Percentiles rank a stretch among this genome's conserved stretches.
Conservation (phyloP, 805 yeast species). For the Tetrapisispora pingtungensis region DNA sequence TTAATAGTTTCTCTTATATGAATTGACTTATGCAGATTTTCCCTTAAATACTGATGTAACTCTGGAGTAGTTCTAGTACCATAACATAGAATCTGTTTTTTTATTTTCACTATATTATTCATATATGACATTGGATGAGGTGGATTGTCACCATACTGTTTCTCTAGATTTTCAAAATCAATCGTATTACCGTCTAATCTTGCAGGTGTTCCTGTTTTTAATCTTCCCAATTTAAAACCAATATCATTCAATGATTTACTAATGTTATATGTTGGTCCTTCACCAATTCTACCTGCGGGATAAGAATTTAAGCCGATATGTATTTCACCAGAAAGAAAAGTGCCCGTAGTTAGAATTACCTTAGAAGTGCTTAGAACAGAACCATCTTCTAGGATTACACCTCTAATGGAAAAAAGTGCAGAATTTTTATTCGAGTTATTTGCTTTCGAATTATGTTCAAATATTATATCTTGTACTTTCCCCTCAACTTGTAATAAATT, state of each 20-base stretch:
- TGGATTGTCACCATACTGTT: conserved; percentile 71
- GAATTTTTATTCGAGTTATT: background rate
- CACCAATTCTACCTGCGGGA: conserved; percentile 94
- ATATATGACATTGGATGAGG: conserved; percentile 86
- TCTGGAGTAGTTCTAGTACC: conserved; percentile 69
- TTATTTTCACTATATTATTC: conserved; percentile 57
- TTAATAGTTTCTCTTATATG: conserved; percentile 90
- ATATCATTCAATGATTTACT: conserved; percentile 65
- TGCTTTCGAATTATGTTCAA: conserved; percentile 31
- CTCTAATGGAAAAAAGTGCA: conserved; percentile 35
- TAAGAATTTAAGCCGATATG: conserved; percentile 73
- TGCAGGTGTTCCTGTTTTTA: conserved; percentile 97
- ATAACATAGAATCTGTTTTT: conserved; percentile 57
- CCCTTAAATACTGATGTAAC: conserved; percentile 58
- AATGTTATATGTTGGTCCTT: conserved; percentile 81
- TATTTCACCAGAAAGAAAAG: conserved; percentile 88
- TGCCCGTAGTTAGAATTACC: conserved; percentile 90
- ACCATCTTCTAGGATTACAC: conserved; percentile 68
- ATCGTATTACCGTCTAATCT: conserved; percentile 66
- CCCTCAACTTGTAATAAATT: conserved; percentile 48
- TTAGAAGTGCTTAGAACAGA: conserved; percentile 44
- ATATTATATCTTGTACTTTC: conserved; percentile 74
- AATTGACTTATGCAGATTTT: conserved; percentile 69
- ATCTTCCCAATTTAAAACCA: conserved; percentile 77
- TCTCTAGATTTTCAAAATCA: conserved; percentile 49